Evolutionary conservation across 345 rosid species (phyloP).

Genomic region (Camelina hispida): DNA sequence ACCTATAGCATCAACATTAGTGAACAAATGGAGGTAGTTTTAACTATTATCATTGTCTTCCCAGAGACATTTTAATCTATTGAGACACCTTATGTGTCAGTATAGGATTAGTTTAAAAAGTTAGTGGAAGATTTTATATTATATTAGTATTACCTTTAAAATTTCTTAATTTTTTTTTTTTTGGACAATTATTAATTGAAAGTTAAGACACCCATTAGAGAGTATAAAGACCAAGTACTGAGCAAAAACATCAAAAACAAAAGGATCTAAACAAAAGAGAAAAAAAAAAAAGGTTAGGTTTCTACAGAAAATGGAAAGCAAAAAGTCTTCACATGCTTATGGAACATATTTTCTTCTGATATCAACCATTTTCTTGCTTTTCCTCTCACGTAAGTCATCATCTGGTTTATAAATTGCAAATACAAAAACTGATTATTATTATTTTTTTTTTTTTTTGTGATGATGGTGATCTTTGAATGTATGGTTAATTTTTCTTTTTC

Average conservation of each 20-base stretch:
- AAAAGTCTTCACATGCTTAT: slow-evolving; percentile 22
- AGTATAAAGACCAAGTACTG: background rate
- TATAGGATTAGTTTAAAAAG: too few species aligned
- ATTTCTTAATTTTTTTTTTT: too few species aligned
- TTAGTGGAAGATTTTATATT: too few species aligned
- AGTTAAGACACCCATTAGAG: too few species aligned
- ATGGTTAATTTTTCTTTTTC: background rate
- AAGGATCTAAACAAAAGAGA: background rate
- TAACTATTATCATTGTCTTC: too few species aligned
- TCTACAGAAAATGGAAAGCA: slow-evolving; percentile 19
- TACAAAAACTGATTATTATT: background rate
- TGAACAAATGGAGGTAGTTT: too few species aligned
- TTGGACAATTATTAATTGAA: too few species aligned
- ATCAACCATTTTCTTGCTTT: slow-evolving; percentile 34
- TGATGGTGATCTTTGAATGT: slow-evolving; percentile 10
- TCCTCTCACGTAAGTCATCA: slow-evolving; percentile 33
- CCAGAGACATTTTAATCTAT: too few species aligned
- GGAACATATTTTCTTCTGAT: slow-evolving; percentile 24
- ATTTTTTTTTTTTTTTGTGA: too few species aligned
- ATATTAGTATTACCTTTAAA: too few species aligned
- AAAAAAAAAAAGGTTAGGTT: background rate
- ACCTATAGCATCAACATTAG: too few species aligned
- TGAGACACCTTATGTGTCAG: too few species aligned
- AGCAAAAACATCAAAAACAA: background rate
- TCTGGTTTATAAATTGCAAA: background rate